Percentiles rank a stretch among this genome's conserved stretches.
Conservation (phyloP, 148 eudicot genomes). For the Fagopyrum tataricum region DNA sequence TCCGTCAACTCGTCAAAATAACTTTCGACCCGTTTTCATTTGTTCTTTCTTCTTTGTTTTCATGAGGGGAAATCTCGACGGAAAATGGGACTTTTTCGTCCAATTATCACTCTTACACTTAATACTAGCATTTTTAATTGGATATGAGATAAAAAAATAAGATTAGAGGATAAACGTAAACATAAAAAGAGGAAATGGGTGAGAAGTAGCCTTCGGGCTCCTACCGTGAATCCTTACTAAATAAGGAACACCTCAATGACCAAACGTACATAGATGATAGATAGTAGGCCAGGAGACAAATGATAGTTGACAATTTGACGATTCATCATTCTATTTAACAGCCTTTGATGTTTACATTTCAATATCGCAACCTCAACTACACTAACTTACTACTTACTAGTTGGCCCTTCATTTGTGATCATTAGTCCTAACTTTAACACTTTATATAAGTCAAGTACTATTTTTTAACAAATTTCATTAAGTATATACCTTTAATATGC, state of each 20-base stretch:
- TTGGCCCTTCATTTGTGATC: not conserved
- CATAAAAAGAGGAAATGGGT: not conserved
- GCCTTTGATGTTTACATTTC: not conserved
- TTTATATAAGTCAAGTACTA: too few species aligned
- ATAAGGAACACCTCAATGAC: not conserved
- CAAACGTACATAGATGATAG: not conserved
- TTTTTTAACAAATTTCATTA: too few species aligned
- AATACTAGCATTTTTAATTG: not conserved
- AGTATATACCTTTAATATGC: too few species aligned
- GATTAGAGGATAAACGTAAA: not conserved
- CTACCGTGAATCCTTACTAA: not conserved
- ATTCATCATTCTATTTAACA: slow-evolving; percentile 3
- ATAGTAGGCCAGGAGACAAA: not conserved
- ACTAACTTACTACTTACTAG: not conserved
- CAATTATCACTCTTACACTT: too few species aligned
- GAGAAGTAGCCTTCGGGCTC: slow-evolving; percentile 6
- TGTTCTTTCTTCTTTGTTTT: too few species aligned
- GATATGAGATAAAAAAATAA: not conserved
- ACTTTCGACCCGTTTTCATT: too few species aligned
- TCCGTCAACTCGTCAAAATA: too few species aligned
- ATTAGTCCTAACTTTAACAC: too few species aligned
- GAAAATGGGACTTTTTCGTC: too few species aligned
- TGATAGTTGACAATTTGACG: not conserved
- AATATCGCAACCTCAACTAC: not conserved
- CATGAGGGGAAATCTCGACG: too few species aligned